Evolutionary conservation across 2,329 filamentous ascomycete genomes (phyloP).

Genomic region (Calonectria multiphialidica): DNA sequence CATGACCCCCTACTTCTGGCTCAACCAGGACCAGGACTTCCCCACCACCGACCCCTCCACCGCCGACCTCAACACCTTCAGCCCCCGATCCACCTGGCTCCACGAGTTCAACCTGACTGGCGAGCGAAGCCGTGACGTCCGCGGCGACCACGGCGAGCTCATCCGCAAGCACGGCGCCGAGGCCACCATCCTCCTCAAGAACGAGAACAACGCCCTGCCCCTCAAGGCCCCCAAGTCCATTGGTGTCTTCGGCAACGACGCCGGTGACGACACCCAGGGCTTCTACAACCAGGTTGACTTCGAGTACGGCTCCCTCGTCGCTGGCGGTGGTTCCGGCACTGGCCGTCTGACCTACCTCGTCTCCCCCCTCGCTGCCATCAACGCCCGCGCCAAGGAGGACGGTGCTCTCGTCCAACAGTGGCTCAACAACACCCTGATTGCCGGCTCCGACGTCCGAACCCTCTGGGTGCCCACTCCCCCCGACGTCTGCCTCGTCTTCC

Average conservation of each 20-base stretch:
- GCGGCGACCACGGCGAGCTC: conserved; percentile 66
- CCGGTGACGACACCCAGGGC: conserved; percentile 68
- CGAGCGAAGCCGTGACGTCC: conserved; percentile 63
- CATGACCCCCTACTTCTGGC: conserved; percentile 63
- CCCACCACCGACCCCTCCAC: conserved; percentile 58
- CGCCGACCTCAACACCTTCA: conserved; percentile 62
- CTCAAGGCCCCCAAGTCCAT: conserved; percentile 68
- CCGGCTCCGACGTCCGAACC: conserved; percentile 52
- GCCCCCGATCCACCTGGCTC: conserved; percentile 60
- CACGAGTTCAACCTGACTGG: conserved; percentile 58
- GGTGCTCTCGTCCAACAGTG: conserved; percentile 60
- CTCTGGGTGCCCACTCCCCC: conserved; percentile 63
- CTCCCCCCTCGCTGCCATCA: conserved; percentile 54
- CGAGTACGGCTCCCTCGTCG: conserved; percentile 68
- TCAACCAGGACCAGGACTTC: conserved; percentile 61
- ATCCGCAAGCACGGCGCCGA: conserved; percentile 66
- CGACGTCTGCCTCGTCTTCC: conserved; percentile 75
- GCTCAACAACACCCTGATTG: conserved; percentile 60
- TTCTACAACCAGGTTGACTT: conserved; percentile 74
- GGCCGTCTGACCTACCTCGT: conserved; percentile 54
- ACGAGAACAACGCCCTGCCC: conserved; percentile 71
- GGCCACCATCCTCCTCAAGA: conserved; percentile 81
- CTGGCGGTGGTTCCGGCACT: conserved; percentile 66
- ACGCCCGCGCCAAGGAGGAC: conserved; percentile 59
- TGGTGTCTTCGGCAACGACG: conserved; percentile 66